A percentile compares a stretch with the other conserved stretches of the same genome.
Conservation (phyloP, 208 protist genomes). For the Trypanosoma vivax region DNA sequence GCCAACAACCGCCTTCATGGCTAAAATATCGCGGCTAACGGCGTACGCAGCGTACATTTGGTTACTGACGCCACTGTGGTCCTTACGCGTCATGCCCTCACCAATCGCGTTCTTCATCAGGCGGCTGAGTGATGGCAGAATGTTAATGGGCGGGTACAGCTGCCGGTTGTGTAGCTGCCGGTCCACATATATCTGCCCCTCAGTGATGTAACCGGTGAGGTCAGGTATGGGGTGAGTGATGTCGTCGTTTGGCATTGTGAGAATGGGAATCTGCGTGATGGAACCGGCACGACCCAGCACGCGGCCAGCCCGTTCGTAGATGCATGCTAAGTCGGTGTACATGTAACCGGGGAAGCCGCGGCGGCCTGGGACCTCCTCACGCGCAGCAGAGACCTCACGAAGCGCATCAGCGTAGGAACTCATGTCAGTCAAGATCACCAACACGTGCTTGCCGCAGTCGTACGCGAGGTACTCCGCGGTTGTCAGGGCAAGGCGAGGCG, state of each 20-base stretch:
- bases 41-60: constrained; percentile 99
- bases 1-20: constrained; percentile 99
- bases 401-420: constrained; percentile 99
- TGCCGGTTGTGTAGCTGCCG: constrained; percentile 98
- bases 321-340: constrained; percentile 99
- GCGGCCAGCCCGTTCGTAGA: constrained; percentile 99
- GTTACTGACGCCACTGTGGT: constrained; percentile 99
- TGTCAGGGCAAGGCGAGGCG: constrained; percentile 99
- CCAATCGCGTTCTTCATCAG: constrained; percentile 99
- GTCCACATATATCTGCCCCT: constrained; percentile 99
- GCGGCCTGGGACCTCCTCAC: constrained; percentile 99
- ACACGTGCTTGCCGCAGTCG: constrained; percentile 99
- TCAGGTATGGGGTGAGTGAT: constrained; percentile 99
- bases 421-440: constrained; percentile 99
- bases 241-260: constrained; percentile 99
- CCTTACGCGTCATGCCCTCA: constrained; percentile 98
- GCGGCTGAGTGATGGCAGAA: constrained; percentile 99
- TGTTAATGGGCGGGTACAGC: constrained; percentile 99
- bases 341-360: constrained; percentile 99
- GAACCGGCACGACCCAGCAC: constrained; percentile 98
- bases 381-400: constrained; percentile 99
- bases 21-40: constrained; percentile 98
- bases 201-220: constrained; percentile 99
- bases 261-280: constrained; percentile 99
- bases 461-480: constrained; percentile 99